phyloP scores from a whole-genome alignment of 1,139 yeast species.

The Oligophagozyma castellii region DNA sequence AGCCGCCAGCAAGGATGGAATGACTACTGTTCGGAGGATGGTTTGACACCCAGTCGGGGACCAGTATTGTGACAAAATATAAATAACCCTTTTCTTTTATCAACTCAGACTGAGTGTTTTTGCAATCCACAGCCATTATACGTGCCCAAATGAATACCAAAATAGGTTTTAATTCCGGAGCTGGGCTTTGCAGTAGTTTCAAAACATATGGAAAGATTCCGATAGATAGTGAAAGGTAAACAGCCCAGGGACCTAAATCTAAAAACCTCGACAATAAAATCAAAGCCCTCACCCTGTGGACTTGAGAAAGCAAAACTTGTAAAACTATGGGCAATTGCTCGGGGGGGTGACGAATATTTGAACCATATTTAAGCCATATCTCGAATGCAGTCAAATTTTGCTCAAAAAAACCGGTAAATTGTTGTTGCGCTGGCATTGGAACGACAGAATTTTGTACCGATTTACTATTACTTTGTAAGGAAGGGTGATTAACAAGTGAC shows the following conservation, averaged over 20 bases:
- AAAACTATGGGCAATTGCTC: conserved; percentile 90
- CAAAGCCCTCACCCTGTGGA: conserved; percentile 81
- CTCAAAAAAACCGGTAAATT: conserved; percentile 87
- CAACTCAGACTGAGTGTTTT: conserved; percentile 81
- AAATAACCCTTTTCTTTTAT: conserved; percentile 84
- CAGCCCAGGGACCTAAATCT: conserved; percentile 97
- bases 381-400: conserved; percentile 95
- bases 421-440: conserved; percentile 34
- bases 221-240: conserved; percentile 77
- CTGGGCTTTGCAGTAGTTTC: conserved; percentile 83
- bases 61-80: conserved; percentile 69
- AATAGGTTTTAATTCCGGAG: conserved; percentile 89
- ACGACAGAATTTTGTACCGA: conserved; percentile 6
- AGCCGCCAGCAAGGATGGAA: conserved; percentile 7
- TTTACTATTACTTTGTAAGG: conserved; percentile 7
- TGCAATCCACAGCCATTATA: conserved; percentile 88
- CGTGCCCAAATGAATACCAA: conserved; percentile 95
- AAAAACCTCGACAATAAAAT: conserved; percentile 72
- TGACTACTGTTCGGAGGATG: conserved; percentile 23
- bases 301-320: conserved; percentile 86
- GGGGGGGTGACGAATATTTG: conserved; percentile 75
- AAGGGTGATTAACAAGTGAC: conserved; percentile 22
- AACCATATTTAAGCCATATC: conserved; percentile 86
- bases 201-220: conserved; percentile 94
- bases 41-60: conserved; percentile 32